phyloP scores from a whole-genome alignment of 257 asterid species.

The Scutellaria galericulata region DNA sequence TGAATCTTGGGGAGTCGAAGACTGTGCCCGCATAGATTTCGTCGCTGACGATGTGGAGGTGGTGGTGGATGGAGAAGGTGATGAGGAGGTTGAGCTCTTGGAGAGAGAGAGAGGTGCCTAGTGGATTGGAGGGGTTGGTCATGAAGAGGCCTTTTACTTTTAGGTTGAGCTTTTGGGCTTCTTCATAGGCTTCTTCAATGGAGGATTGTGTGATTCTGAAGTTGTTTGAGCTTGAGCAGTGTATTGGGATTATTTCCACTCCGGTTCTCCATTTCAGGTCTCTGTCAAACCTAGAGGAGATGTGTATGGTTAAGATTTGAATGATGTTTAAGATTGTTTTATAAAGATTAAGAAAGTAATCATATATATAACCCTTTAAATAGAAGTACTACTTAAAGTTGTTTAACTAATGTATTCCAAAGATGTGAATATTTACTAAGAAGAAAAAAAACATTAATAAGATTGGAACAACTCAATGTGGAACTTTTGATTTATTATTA shows the following conservation, averaged over 20 bases:
- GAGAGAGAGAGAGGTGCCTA: slow-evolving; percentile 45
- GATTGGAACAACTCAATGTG: too few relatives aligned
- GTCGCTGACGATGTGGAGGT: slow-evolving; percentile 54
- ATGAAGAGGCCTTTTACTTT: slow-evolving; percentile 52
- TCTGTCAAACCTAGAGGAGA: slow-evolving; percentile 50
- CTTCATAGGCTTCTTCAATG: slow-evolving; percentile 40
- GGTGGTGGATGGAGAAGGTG: slow-evolving; percentile 37
- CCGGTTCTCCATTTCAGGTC: slow-evolving; percentile 64
- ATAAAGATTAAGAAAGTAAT: too few relatives aligned
- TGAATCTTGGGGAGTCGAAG: slow-evolving; percentile 40
- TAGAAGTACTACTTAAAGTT: too few relatives aligned
- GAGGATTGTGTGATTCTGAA: slow-evolving; percentile 44
- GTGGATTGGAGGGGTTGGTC: slow-evolving; percentile 58
- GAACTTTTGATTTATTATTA: too few relatives aligned
- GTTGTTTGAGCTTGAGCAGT: slow-evolving; percentile 43
- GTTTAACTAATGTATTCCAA: too few relatives aligned
- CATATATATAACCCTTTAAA: too few relatives aligned
- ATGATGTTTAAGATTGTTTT: too few relatives aligned
- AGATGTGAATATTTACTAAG: too few relatives aligned
- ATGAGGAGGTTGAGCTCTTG: slow-evolving; percentile 48
- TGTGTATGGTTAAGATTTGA: too few relatives aligned
- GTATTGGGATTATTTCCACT: slow-evolving; percentile 52
- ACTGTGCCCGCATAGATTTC: slow-evolving; percentile 57
- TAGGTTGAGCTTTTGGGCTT: slow-evolving; percentile 38
- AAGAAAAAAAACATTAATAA: too few relatives aligned